phyloP scores from a whole-genome alignment of 2,329 filamentous ascomycete species.

The Penicillium sp. region DNA sequence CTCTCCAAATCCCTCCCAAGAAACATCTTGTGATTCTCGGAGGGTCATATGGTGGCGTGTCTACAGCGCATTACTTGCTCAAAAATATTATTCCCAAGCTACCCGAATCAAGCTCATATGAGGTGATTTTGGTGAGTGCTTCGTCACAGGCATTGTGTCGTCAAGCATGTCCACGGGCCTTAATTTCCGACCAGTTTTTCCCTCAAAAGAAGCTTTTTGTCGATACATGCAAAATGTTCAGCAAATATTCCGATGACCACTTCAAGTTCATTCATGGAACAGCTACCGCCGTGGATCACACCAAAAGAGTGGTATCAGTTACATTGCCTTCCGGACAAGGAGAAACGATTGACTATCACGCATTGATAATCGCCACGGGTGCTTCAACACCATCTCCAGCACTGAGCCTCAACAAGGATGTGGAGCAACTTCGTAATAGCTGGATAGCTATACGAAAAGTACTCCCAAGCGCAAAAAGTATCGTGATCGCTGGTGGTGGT shows the following conservation, averaged over 20 bases:
- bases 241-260: background rate
- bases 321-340: constrained; percentile 23
- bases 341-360: constrained; percentile 42
- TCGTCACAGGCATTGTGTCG: constrained; percentile 5
- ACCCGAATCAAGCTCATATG: background rate
- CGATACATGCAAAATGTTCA: background rate
- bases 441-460: constrained; percentile 48
- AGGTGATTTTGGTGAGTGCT: background rate
- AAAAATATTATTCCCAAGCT: constrained; percentile 4
- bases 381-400: constrained; percentile 52
- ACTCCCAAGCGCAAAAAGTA: constrained; percentile 45
- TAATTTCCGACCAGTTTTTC: constrained; percentile 6
- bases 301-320: constrained; percentile 31
- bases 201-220: constrained; percentile 8
- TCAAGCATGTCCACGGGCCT: constrained; percentile 5
- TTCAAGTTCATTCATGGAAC: constrained; percentile 41
- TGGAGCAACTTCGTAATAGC: constrained; percentile 35
- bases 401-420: constrained; percentile 44
- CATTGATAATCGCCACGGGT: constrained; percentile 57
- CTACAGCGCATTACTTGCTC: constrained; percentile 9
- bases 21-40: constrained; percentile 9
- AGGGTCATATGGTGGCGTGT: constrained; percentile 7
- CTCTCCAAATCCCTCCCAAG: background rate
- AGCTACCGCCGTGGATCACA: constrained; percentile 28
- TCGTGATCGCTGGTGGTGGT: constrained; percentile 44